Conservation (phyloP, 176 grass and related monocot genomes). For the Secale cereale region DNA sequence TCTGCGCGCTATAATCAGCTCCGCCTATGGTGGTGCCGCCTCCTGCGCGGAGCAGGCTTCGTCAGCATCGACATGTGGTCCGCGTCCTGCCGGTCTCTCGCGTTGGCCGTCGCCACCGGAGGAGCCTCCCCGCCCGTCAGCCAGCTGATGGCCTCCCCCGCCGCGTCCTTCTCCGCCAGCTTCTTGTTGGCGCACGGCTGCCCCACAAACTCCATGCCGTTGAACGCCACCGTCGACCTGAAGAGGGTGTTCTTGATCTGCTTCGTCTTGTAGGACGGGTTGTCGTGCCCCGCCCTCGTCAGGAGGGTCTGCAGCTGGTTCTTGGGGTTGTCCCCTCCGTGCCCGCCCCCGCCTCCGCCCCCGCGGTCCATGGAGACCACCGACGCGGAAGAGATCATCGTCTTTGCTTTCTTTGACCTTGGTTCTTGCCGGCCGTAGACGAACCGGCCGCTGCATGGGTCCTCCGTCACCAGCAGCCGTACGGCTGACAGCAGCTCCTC, state of each 20-base stretch:
- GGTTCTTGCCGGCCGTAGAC: slow-evolving; percentile 74
- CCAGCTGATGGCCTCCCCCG: slow-evolving; percentile 75
- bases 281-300: slow-evolving; percentile 57
- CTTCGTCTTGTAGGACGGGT: slow-evolving; percentile 81
- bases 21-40: slow-evolving; percentile 55
- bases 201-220: slow-evolving; percentile 92
- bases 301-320: slow-evolving; percentile 67
- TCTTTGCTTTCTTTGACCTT: slow-evolving; percentile 61
- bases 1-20: slow-evolving; percentile 4
- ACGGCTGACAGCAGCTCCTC: slow-evolving; percentile 86
- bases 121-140: slow-evolving; percentile 43
- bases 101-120: neutral
- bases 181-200: slow-evolving; percentile 85
- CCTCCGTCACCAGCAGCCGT: slow-evolving; percentile 66
- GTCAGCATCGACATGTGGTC: slow-evolving; percentile 62
- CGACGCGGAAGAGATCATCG: slow-evolving; percentile 19
- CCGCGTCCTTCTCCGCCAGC: slow-evolving; percentile 84
- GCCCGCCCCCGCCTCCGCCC: slow-evolving; percentile 12
- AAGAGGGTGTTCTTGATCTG: slow-evolving; percentile 62
- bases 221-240: slow-evolving; percentile 76
- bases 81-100: slow-evolving; percentile 12
- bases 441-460: slow-evolving; percentile 79
- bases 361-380: slow-evolving; percentile 24
- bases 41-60: slow-evolving; percentile 51
- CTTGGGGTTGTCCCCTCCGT: slow-evolving; percentile 70